Evolutionary conservation across 2,329 filamentous ascomycete species (phyloP), one percentile per base, ranked within the genome.

Genomic region (Ceratocystis eucalypticola): DNA sequence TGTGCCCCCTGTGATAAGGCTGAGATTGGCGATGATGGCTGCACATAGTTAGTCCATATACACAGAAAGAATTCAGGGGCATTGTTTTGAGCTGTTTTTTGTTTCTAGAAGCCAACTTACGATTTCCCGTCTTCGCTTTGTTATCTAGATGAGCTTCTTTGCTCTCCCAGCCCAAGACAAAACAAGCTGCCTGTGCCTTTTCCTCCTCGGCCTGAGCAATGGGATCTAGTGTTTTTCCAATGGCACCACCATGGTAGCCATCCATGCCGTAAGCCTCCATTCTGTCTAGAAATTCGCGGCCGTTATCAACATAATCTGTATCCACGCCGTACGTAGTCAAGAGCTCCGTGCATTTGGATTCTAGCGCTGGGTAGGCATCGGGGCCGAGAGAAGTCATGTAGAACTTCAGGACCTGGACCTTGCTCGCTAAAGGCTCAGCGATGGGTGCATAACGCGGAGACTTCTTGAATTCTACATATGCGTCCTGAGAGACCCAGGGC

Each of bases 91-190:
- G 53, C 1, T 20, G 17, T 6, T 61, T 41, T 44, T 46, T 65
- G 30, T 33, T 20, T 48, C 15, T 12, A 44, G 37, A 59, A 33
- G 10, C 20, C 17, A 53, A 69, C 70, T 69, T 59, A 70, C 71
- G 68, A 30, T 68, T 68, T 62, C 71, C 71, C 10, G 70, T 64
- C 55, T 68, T 67, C n/a, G 70, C 69, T 65, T 71, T 71, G 62
- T 70, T 70, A 8, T 66, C 71, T 41, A 75, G 50, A 69, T 77
- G 76, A 22, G 73, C 76, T 48, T 75, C 74, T 68, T 72, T 75
- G 68, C 73, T 75, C 20, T 77, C 75, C 76, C 76, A 77, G 4
- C 76, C 76, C 46, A 77, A 67, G 28, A 77, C 67, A 67, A 76
- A 69, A 65, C 73, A 70, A 15, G 72, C 74, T 12, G 74, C 73